phyloP scores from a whole-genome alignment of 805 yeast species.

The Maudiozyma barnettii region DNA sequence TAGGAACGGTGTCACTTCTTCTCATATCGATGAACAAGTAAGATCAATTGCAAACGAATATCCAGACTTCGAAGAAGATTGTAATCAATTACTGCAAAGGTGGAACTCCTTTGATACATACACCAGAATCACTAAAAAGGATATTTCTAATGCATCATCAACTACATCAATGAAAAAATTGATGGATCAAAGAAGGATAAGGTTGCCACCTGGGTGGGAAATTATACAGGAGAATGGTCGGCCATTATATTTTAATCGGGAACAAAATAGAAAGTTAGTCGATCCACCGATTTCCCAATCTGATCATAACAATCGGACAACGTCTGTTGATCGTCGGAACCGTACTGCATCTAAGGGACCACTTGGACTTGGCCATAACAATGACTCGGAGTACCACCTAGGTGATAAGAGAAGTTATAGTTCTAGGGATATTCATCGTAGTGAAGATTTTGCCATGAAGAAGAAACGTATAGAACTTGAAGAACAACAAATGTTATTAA shows the following conservation, averaged over 20 bases:
- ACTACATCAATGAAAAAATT: constrained; percentile 13
- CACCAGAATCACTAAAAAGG: constrained; percentile 68
- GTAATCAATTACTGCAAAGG: constrained; percentile 38
- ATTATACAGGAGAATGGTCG: constrained; percentile 28
- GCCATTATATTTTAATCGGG: constrained; percentile 27
- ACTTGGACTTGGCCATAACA: neutral
- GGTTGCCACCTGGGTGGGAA: constrained; percentile 30
- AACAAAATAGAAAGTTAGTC: constrained; percentile 20
- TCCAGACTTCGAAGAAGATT: constrained; percentile 24
- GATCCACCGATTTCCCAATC: constrained; percentile 19
- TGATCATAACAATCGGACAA: neutral
- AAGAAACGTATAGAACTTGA: constrained; percentile 22
- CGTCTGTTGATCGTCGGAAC: neutral
- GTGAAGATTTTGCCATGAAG: constrained; percentile 25
- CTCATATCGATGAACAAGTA: constrained; percentile 62
- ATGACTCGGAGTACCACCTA: neutral
- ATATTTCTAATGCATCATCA: constrained; percentile 13
- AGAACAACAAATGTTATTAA: constrained; percentile 18
- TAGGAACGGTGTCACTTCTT: constrained; percentile 63
- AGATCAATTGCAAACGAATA: constrained; percentile 19
- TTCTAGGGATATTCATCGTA: constrained; percentile 6
- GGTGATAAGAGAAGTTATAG: neutral
- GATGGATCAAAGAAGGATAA: constrained; percentile 25
- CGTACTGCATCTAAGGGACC: no score
- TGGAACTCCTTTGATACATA: constrained; percentile 77